Percentiles rank a stretch among this genome's conserved stretches.
Conservation (phyloP, 495 filamentous ascomycete genomes). For the Venustampulla echinocandica region DNA sequence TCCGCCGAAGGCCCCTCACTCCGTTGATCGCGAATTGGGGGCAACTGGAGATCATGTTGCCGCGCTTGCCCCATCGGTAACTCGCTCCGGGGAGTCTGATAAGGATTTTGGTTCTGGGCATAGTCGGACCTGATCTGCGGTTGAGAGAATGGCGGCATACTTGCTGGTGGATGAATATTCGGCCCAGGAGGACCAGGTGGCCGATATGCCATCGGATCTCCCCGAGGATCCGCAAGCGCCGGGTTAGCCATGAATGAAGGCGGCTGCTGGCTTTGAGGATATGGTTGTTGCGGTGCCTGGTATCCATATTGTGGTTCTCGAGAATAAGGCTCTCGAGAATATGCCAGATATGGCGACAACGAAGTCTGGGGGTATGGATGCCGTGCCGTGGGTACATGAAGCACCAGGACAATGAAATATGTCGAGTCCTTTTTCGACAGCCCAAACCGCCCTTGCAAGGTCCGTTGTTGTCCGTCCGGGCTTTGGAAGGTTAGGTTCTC, state of each 20-base stretch:
- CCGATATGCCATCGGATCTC: constrained; percentile 12
- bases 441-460: constrained; percentile 36
- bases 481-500: constrained; percentile 42
- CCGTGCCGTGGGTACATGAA: constrained; percentile 26
- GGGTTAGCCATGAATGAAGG: constrained; percentile 14
- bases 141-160: constrained; percentile 12
- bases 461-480: constrained; percentile 35
- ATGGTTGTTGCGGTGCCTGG: constrained; percentile 31
- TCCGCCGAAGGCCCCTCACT: constrained; percentile 27
- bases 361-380: constrained; percentile 26
- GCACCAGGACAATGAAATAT: constrained; percentile 41
- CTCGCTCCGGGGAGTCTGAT: constrained; percentile 40
- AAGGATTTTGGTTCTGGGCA: constrained; percentile 27
- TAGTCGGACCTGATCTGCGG: constrained; percentile 27
- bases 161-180: constrained; percentile 4
- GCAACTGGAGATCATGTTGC: constrained; percentile 39
- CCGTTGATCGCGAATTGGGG: constrained; percentile 41
- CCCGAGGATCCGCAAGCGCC: constrained; percentile 9
- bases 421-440: constrained; percentile 44
- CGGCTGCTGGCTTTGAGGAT: constrained; percentile 33
- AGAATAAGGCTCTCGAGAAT: constrained; percentile 31
- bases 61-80: constrained; percentile 27
- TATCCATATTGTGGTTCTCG: constrained; percentile 31
- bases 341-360: constrained; percentile 42
- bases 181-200: constrained; percentile 8